Base-by-base conservation (phyloP, 805 yeast species). In the Schwanniomyces occidentalis region DNA sequence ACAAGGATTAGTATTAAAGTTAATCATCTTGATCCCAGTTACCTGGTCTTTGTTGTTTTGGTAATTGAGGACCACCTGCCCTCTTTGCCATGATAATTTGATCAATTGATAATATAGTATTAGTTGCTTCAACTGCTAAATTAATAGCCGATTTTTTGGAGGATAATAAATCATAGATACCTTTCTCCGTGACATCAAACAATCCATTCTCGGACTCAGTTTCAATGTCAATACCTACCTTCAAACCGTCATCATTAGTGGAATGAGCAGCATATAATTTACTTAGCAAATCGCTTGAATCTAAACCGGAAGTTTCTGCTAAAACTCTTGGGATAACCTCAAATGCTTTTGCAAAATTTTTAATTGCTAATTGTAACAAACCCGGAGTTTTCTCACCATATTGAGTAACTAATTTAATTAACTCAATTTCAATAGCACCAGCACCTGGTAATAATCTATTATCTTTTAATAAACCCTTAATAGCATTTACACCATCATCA, bases 1-100 rank as follows among this genome's bases (percentile, higher is more conserved):
- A n/a, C 24, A 20, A 20, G 9, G 14, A 18, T 14, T 15, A 20
- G n/a, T n/a, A n/a, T n/a, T n/a, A n/a, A n/a, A n/a, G 12, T 52
- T 66, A 88, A 65, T 90, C 96, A 41, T 76, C 96, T 63, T 83
- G 93, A 56, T 89, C 97, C 97, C 97, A 89, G 68, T 88, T 89
- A 42, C 96, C 96, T 29, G 93, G 91, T 61, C 80, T 80, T 56
- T 85, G 95, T 51, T 65, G 58, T 48, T 59, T 49, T 21, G 96
- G 96, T 76, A 89, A 82, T 20, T 71, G 81, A 31, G 99, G 99
- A 15, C 99, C 99, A 46, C 99, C 99, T 2, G 98, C 97, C 60
- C 96, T 80, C 77, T 91, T 91, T 28, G 99, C 98, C 93, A 91
- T 93, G 58, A 91, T 93, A 53, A 91, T 91, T 73, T 91, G 98